A percentile compares a stretch with the other conserved stretches of the same genome.
These are phyloP conservation scores for Eragrostis tef DNA, from an alignment of 202 grass and related monocot genomes.

Conservation along the genomic window DNA sequence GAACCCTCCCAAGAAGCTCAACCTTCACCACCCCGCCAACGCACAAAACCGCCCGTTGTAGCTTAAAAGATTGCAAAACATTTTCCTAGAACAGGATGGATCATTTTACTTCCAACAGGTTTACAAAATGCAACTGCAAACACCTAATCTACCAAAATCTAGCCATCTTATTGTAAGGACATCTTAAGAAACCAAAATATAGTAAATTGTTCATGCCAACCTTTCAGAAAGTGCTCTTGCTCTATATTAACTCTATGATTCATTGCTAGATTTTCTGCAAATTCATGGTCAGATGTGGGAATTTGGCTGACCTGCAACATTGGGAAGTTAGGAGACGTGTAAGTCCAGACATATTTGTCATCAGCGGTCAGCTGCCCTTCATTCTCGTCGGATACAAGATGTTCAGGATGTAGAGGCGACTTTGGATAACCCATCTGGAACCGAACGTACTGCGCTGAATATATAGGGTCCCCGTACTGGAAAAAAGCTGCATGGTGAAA, in stretches of 20 bases:
- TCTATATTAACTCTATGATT: background rate
- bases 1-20: constrained; percentile 70
- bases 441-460: constrained; percentile 63
- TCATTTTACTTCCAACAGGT: constrained; percentile 19
- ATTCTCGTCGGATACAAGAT: constrained; percentile 50
- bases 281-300: background rate
- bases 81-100: constrained; percentile 55
- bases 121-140: background rate
- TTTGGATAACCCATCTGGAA: constrained; percentile 67
- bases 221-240: background rate
- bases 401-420: constrained; percentile 38
- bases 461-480: constrained; percentile 64
- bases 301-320: constrained; percentile 64
- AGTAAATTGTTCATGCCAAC: background rate
- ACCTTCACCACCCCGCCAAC: constrained; percentile 81
- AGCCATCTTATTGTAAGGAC: background rate
- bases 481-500: constrained; percentile 57
- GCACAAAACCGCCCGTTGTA: constrained; percentile 64
- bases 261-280: background rate
- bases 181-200: background rate
- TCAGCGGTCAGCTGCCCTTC: constrained; percentile 53
- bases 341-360: constrained; percentile 64
- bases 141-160: background rate
- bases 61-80: constrained; percentile 71
- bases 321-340: constrained; percentile 64